These are phyloP conservation scores for Sporothrix inflata DNA, from an alignment of 2,329 filamentous ascomycete genomes.

Conservation along the genomic window DNA sequence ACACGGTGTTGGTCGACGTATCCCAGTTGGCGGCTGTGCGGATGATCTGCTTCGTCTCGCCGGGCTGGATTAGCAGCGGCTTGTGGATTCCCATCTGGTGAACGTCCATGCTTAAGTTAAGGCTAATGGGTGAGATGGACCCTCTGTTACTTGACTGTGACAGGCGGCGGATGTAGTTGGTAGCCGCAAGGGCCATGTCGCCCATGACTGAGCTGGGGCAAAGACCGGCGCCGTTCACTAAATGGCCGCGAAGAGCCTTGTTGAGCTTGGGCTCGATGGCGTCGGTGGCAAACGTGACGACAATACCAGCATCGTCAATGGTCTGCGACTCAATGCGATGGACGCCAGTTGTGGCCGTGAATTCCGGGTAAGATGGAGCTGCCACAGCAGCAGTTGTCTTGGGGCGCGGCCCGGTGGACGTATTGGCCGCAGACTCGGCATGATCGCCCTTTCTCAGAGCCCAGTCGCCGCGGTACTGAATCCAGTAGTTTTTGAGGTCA, in stretches of 20 bases:
- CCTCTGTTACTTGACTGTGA: conserved; percentile 66
- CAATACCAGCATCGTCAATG: neutral
- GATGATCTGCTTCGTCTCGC: conserved; percentile 60
- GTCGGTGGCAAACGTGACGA: conserved; percentile 62
- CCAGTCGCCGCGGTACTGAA: conserved; percentile 69
- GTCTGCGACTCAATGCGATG: neutral
- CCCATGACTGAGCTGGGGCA: conserved; percentile 58
- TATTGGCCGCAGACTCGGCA: conserved; percentile 38
- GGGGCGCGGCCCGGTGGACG: conserved; percentile 38
- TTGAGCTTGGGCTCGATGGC: conserved; percentile 67
- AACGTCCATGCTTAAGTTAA: conserved; percentile 61
- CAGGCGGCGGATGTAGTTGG: conserved; percentile 69
- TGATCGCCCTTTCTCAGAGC: conserved; percentile 65
- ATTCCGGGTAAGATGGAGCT: conserved; percentile 43
- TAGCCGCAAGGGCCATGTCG: conserved; percentile 57
- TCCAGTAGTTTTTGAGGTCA: conserved; percentile 73
- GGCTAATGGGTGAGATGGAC: conserved; percentile 31
- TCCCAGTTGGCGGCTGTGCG: conserved; percentile 58
- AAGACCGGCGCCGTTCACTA: conserved; percentile 68
- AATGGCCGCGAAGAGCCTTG: conserved; percentile 65
- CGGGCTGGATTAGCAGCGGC: conserved; percentile 51
- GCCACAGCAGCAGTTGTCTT: neutral
- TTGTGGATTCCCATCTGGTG: conserved; percentile 52
- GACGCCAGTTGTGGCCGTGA: conserved; percentile 56
- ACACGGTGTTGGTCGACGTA: conserved; percentile 2